A percentile compares a stretch with the other conserved stretches of the same genome.
Evolutionary conservation across 2,329 filamentous ascomycete genomes (phyloP).

Genomic region (Chaetomium olivaceum): DNA sequence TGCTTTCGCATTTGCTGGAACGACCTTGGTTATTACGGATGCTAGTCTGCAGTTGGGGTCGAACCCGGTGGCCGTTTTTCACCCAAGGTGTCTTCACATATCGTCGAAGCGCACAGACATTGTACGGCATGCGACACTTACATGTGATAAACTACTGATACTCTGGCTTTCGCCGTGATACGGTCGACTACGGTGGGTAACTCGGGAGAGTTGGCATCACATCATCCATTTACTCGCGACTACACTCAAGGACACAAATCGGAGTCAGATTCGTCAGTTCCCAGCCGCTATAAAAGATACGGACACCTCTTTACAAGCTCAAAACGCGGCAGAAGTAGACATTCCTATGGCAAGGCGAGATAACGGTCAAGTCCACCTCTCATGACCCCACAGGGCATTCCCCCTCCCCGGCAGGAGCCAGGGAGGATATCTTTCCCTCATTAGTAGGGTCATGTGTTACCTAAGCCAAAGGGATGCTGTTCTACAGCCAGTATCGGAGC

Average conservation of each 20-base stretch:
- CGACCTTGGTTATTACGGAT: no score
- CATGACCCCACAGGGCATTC: slow-evolving; percentile 96
- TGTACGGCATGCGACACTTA: not conserved
- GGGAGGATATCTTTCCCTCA: slow-evolving; percentile 98
- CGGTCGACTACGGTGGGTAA: not conserved
- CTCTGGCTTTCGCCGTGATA: not conserved
- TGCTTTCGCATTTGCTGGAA: no score
- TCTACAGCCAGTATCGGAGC: slow-evolving; percentile 35
- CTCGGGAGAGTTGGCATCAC: not conserved
- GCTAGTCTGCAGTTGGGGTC: no score
- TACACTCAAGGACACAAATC: not conserved
- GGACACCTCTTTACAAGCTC: slow-evolving; percentile 11
- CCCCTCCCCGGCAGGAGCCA: slow-evolving; percentile 58
- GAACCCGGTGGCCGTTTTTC: no score
- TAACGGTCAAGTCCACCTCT: slow-evolving; percentile 88
- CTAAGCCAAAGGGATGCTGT: slow-evolving; percentile 39
- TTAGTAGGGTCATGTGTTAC: slow-evolving; percentile 74
- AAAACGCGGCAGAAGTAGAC: slow-evolving; percentile 9
- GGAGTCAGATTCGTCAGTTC: slow-evolving; percentile 13
- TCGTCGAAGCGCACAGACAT: no score
- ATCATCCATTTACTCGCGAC: not conserved
- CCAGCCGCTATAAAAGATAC: slow-evolving; percentile 13
- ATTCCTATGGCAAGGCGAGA: slow-evolving; percentile 52
- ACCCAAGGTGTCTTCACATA: no score
- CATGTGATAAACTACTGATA: not conserved